Conservation (phyloP, 1,139 yeast genomes). For the Candida gigantensis region DNA sequence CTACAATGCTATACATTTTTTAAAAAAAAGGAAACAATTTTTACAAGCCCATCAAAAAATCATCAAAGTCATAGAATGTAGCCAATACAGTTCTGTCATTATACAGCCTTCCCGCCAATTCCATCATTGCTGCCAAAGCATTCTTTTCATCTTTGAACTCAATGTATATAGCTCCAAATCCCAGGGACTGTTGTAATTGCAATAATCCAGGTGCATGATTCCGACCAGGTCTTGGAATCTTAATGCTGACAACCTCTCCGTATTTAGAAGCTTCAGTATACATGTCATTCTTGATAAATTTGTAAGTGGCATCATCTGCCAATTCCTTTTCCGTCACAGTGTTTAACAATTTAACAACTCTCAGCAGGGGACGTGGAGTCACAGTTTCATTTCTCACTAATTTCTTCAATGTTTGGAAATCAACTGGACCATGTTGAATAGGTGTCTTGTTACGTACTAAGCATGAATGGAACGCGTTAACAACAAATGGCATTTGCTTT, state of each 20-base stretch:
- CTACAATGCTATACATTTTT: not conserved
- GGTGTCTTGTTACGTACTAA: conserved; percentile 29
- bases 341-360: conserved; percentile 66
- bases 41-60: conserved; percentile 32
- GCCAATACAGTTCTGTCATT: conserved; percentile 72
- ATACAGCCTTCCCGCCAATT: conserved; percentile 68
- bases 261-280: conserved; percentile 49
- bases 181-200: conserved; percentile 48
- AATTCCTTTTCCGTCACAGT: conserved; percentile 66
- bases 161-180: conserved; percentile 72
- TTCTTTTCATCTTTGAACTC: conserved; percentile 55
- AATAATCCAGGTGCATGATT: conserved; percentile 47
- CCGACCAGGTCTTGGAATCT: conserved; percentile 67
- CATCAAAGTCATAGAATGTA: conserved; percentile 61
- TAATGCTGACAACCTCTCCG: conserved; percentile 56
- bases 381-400: conserved; percentile 39
- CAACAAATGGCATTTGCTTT: conserved; percentile 20
- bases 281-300: conserved; percentile 45
- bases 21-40: not conserved
- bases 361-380: conserved; percentile 44
- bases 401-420: conserved; percentile 30
- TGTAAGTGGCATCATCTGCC: conserved; percentile 49
- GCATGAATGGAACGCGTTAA: conserved; percentile 36
- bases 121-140: conserved; percentile 60
- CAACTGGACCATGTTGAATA: conserved; percentile 38